These are phyloP conservation scores for Lentinula novae-zelandiae DNA, from an alignment of 1,284 basidiomycete genomes.

Conservation along the genomic window DNA sequence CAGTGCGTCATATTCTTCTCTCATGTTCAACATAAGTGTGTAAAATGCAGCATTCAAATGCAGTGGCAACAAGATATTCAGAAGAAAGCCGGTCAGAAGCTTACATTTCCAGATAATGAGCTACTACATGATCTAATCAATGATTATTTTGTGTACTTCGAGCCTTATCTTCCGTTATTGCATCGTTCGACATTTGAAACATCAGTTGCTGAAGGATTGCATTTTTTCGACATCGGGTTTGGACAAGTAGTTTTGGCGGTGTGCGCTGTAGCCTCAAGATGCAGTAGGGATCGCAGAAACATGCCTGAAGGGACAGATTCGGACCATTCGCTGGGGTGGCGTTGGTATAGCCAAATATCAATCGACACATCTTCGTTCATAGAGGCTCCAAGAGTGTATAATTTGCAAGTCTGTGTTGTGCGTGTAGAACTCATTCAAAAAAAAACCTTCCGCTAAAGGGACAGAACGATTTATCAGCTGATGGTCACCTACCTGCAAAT, in stretches of 20 bases:
- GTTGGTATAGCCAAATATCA: conserved; percentile 52
- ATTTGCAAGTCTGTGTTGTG: conserved; percentile 46
- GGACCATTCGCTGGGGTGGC: conserved; percentile 22
- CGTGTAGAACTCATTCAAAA: conserved; percentile 6
- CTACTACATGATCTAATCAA: conserved; percentile 40
- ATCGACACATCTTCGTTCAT: conserved; percentile 46
- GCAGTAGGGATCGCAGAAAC: conserved; percentile 53
- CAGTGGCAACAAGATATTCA: background rate
- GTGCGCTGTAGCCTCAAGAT: conserved; percentile 62
- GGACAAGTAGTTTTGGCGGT: conserved; percentile 58
- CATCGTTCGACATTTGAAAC: conserved; percentile 63
- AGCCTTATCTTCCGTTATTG: conserved; percentile 53
- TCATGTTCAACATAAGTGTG: background rate
- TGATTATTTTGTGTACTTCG: conserved; percentile 57
- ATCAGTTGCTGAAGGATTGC: conserved; percentile 42
- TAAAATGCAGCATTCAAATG: background rate
- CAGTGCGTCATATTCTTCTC: background rate
- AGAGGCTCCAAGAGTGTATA: conserved; percentile 50
- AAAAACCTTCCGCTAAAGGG: conserved; percentile 15
- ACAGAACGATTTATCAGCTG: conserved; percentile 5
- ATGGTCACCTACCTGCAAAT: conserved; percentile 35
- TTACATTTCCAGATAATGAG: conserved; percentile 2
- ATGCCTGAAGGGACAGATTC: conserved; percentile 28
- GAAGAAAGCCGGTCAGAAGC: background rate
- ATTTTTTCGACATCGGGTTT: conserved; percentile 50